Evolutionary conservation across 164 flowering plant species (phyloP), one percentile per base, ranked within the genome.

Genomic region (Magnolia changhungtana): DNA sequence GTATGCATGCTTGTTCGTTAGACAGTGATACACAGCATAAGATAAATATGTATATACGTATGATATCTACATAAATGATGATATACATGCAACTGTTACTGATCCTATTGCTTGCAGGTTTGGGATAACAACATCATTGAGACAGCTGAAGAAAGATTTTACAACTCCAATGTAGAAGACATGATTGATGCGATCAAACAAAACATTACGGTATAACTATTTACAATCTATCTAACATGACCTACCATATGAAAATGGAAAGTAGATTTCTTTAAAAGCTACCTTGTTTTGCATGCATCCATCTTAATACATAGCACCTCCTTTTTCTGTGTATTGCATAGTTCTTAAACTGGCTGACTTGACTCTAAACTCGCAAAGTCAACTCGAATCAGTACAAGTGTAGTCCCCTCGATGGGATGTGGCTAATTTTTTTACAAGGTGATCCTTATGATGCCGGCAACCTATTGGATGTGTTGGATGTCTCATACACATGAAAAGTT

Each of bases 81-180:
- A 55, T 51, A 21, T 37, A 49, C 16, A 2, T 55, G 51, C 23
- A 11, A 72, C 50, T 67, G 27, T 10, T 59, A 59, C 78, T 81
- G 66, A 72, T 70, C 11, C 8, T 20, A 73, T 79, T 50, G n/a
- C 37, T 37, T 74, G 75, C 84, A 90, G 95, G 88, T 89, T 8
- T 91, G 93, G 96, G 93, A 92, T 74, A 52, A 6, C 55, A 88
- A 63, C 84, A 92, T 93, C 69, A 90, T 93, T 45, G 92, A 91
- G 83, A 92, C 98, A 45, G 88, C 88, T 59, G 89, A 88, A 81
- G 84, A 89, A 75, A 82, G 82, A 63, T 90, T 82, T 85, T 90
- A 87, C 65, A 68, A 83, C 51, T 72, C 87, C 19, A 79, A 82
- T 75, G 88, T 88, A 0, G 89, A 90, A 21, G 86, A 72, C 7